A percentile compares a stretch with the other conserved stretches of the same genome.
These are phyloP conservation scores for Calonectria naviculata DNA, from an alignment of 2,329 filamentous ascomycete genomes.

Conservation along the genomic window DNA sequence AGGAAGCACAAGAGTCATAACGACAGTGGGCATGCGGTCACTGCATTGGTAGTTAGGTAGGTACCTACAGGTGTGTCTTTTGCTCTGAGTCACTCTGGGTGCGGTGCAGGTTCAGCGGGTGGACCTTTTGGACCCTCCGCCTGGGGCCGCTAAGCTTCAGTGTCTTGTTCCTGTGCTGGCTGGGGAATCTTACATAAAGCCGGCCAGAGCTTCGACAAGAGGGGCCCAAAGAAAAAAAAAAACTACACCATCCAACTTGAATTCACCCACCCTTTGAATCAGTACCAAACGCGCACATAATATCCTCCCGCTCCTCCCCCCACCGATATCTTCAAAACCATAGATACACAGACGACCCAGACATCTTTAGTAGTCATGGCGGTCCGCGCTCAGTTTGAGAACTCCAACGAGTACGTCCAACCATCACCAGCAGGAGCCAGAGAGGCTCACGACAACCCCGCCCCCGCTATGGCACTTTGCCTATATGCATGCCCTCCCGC, in stretches of 20 bases:
- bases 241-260: conserved; percentile 23
- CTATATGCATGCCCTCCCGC: background rate
- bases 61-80: background rate
- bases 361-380: conserved; percentile 62
- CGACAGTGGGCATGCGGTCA: background rate
- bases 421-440: too few relatives aligned
- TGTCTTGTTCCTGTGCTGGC: conserved; percentile 8
- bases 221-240: conserved; percentile 33
- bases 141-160: conserved; percentile 11
- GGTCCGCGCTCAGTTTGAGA: conserved; percentile 83
- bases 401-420: conserved; percentile 85
- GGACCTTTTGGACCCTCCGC: conserved; percentile 4
- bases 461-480: conserved; percentile 31
- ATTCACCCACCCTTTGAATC: conserved; percentile 31
- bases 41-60: background rate
- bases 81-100: conserved; percentile 9
- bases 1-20: conserved; percentile 17
- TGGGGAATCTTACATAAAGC: conserved; percentile 37
- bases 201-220: conserved; percentile 30
- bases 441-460: conserved; percentile 25
- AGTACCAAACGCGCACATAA: background rate
- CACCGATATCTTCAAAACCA: background rate
- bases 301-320: background rate
- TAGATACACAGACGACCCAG: conserved; percentile 23
- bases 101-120: background rate